Evolutionary conservation across 495 filamentous ascomycete genomes (phyloP).

Genomic region (Talaromyces adpressus): DNA sequence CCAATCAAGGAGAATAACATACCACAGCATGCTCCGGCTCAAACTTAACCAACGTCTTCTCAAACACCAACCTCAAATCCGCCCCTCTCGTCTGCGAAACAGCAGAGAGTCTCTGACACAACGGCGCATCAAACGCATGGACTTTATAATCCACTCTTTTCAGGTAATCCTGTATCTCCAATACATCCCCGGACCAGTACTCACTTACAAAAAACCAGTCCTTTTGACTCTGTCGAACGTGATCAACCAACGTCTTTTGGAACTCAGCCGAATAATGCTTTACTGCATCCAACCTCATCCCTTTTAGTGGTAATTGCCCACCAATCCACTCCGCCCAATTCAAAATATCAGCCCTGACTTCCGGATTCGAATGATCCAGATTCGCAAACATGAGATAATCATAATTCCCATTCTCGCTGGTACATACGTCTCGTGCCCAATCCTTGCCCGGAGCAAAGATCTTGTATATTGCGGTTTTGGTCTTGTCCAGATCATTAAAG

Average conservation of each 20-base stretch:
- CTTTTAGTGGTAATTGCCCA: conserved; percentile 48
- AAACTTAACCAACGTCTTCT: conserved; percentile 49
- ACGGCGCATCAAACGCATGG: conserved; percentile 59
- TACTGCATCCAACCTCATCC: conserved; percentile 68
- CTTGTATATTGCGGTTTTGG: conserved; percentile 58
- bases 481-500: conserved; percentile 49
- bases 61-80: conserved; percentile 57
- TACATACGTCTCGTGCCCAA: conserved; percentile 60
- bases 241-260: conserved; percentile 49
- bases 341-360: conserved; percentile 56
- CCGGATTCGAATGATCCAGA: conserved; percentile 59
- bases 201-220: conserved; percentile 67
- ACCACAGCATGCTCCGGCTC: conserved; percentile 59
- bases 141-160: conserved; percentile 51
- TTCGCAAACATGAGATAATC: conserved; percentile 67
- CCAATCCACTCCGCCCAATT: conserved; percentile 64
- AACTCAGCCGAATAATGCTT: conserved; percentile 66
- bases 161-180: conserved; percentile 50
- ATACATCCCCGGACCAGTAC: conserved; percentile 58
- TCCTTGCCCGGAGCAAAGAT: conserved; percentile 55
- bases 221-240: conserved; percentile 38
- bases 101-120: conserved; percentile 57
- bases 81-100: conserved; percentile 42
- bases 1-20: conserved; percentile 14
- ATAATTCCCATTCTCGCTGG: conserved; percentile 58